Percentiles rank a stretch among this genome's conserved stretches.
These are phyloP conservation scores for Termitomyces sp. DNA, from an alignment of 768 basidiomycete species.

Conservation along the genomic window DNA sequence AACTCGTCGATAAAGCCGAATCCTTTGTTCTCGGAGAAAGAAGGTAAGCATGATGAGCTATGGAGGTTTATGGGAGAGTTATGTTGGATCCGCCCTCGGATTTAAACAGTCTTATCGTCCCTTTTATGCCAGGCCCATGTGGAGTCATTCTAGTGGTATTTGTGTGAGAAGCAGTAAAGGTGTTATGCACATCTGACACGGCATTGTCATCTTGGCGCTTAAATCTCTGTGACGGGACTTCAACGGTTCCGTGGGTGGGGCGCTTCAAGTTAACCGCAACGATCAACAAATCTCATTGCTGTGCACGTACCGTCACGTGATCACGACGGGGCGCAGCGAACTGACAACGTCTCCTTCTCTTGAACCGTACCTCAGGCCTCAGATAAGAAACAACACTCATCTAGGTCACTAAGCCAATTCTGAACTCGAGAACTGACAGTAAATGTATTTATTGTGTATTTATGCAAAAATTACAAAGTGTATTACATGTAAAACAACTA, in stretches of 20 bases:
- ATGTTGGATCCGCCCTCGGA: not conserved
- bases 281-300: not conserved
- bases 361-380: no score
- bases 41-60: not conserved
- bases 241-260: not conserved
- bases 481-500: not conserved
- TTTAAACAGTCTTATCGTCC: not conserved
- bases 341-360: not conserved
- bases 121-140: not conserved
- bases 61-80: not conserved
- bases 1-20: not conserved
- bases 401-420: not conserved
- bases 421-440: not conserved
- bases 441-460: not conserved
- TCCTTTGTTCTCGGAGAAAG: constrained; percentile 1
- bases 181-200: not conserved
- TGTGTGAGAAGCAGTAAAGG: not conserved
- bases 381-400: no score
- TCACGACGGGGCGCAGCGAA: not conserved
- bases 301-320: not conserved
- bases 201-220: not conserved
- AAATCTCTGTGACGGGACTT: not conserved
- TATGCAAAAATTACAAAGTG: not conserved
- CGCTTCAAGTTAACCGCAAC: not conserved
- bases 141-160: no score